A percentile compares a stretch with the other conserved stretches of the same genome.
Conservation (phyloP, 306 rosid species). For the Mimosa bimucronata region DNA sequence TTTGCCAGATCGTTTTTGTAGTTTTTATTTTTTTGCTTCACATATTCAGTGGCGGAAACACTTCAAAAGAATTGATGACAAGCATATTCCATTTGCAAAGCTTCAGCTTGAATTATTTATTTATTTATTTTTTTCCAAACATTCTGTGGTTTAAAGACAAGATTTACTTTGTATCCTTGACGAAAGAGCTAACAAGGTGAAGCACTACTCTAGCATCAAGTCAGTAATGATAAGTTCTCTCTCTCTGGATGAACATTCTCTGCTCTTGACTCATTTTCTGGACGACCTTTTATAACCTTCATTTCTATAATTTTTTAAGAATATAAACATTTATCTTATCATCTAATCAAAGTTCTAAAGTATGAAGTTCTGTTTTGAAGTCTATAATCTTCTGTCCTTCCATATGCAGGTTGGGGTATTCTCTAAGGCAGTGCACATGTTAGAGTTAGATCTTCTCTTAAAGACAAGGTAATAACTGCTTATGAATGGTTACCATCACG, state of each 20-base stretch:
- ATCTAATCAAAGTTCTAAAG: not conserved
- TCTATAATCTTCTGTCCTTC: slow-evolving; percentile 1
- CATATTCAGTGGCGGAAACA: not conserved
- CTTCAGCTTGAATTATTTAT: not conserved
- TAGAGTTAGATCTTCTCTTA: slow-evolving; percentile 74
- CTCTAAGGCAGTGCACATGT: slow-evolving; percentile 67
- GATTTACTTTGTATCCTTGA: not conserved
- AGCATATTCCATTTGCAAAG: not conserved
- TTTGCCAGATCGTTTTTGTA: not conserved
- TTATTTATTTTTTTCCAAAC: too few relatives aligned
- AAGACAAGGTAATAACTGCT: slow-evolving; percentile 65
- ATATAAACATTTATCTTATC: not conserved
- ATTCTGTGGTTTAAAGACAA: not conserved
- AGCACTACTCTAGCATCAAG: not conserved
- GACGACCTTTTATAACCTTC: not conserved
- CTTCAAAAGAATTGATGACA: not conserved
- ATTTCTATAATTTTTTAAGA: not conserved
- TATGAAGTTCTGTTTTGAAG: not conserved
- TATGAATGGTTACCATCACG: slow-evolving; percentile 2
- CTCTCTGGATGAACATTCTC: not conserved
- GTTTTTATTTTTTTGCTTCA: not conserved
- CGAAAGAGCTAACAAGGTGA: not conserved
- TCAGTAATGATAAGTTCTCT: not conserved
- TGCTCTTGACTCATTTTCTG: not conserved
- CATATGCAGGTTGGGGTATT: slow-evolving; percentile 66